phyloP scores from a whole-genome alignment of 345 rosid genomes.

The Gossypium bickii region DNA sequence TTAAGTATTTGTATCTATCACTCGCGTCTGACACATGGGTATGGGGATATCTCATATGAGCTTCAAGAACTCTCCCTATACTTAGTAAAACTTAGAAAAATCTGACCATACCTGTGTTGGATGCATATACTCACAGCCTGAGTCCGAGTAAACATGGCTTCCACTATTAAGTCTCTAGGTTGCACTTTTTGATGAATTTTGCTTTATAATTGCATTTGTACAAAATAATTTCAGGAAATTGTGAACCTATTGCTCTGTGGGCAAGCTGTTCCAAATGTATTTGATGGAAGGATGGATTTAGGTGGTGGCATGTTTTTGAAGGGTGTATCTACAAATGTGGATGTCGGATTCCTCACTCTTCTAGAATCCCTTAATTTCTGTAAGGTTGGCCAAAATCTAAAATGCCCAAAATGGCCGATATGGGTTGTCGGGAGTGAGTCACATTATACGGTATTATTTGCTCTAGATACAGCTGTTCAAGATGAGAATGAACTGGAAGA shows the following conservation, averaged over 20 bases:
- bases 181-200: not conserved
- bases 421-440: slow-evolving; percentile 99
- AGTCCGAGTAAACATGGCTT: no score
- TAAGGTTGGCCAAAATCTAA: slow-evolving; percentile 89
- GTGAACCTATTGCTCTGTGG: slow-evolving; percentile 91
- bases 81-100: no score
- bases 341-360: slow-evolving; percentile 94
- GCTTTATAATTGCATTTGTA: not conserved
- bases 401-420: slow-evolving; percentile 96
- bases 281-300: slow-evolving; percentile 95
- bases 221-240: slow-evolving; percentile 52
- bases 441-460: slow-evolving; percentile 91
- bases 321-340: slow-evolving; percentile 73
- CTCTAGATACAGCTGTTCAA: slow-evolving; percentile 80
- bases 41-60: no score
- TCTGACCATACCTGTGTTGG: no score
- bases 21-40: no score
- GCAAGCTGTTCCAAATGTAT: slow-evolving; percentile 93
- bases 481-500: slow-evolving; percentile 93
- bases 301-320: slow-evolving; percentile 94
- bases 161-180: not conserved
- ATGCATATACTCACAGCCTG: no score
- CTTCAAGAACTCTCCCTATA: no score
- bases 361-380: slow-evolving; percentile 93
- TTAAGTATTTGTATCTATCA: no score